These are phyloP conservation scores for Hyparrhenia diplandra DNA, from an alignment of 176 grass and related monocot genomes.

Conservation along the genomic window DNA sequence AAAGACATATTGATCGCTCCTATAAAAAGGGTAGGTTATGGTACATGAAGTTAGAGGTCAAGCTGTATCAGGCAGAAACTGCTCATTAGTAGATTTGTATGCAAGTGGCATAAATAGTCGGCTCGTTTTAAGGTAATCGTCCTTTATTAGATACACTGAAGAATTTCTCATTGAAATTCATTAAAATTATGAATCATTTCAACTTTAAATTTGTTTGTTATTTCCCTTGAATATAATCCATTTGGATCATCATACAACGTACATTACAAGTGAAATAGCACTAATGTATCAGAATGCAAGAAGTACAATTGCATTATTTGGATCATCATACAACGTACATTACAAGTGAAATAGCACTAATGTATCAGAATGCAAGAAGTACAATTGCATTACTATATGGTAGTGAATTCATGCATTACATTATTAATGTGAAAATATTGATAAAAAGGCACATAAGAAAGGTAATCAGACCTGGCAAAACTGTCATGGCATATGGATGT, in stretches of 20 bases:
- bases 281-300: too few species aligned
- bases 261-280: background rate
- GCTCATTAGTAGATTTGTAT: background rate
- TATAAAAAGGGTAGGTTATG: constrained; percentile 23
- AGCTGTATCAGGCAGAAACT: background rate
- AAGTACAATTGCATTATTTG: too few species aligned
- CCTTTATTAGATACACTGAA: background rate
- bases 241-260: background rate
- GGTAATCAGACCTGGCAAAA: constrained; percentile 53
- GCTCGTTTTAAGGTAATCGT: background rate
- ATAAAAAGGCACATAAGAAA: background rate
- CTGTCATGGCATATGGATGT: constrained; percentile 59
- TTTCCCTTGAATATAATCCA: background rate
- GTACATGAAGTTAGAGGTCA: constrained; percentile 4
- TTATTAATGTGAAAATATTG: background rate
- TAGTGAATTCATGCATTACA: background rate
- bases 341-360: too few species aligned
- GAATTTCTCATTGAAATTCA: background rate
- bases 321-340: too few species aligned
- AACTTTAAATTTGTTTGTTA: background rate
- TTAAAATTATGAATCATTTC: background rate
- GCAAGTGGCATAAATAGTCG: background rate
- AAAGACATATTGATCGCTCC: constrained; percentile 30
- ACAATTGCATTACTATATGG: background rate
- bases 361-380: background rate